Evolutionary conservation across 345 rosid species (phyloP).

Genomic region (Eucalyptus rudis): DNA sequence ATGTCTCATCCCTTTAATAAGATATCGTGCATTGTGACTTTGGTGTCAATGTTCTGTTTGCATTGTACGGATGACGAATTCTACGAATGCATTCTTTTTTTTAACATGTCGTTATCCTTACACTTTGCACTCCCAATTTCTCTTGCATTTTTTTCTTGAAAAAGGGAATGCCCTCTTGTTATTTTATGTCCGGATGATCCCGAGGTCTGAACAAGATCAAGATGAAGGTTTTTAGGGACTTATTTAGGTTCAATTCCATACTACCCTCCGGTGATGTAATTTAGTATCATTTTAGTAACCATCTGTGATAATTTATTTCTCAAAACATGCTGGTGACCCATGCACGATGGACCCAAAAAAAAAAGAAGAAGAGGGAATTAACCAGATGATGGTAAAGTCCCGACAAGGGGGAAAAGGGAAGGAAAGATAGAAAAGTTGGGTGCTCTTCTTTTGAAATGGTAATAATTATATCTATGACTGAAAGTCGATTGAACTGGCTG

Average conservation of each 20-base stretch:
- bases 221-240: too few species aligned
- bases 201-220: too few species aligned
- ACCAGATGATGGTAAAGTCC: neutral
- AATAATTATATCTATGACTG: neutral
- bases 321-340: neutral
- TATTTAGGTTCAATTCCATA: neutral
- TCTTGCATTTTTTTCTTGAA: too few species aligned
- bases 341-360: neutral
- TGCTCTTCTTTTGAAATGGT: neutral
- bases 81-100: rapidly evolving
- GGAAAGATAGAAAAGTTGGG: neutral
- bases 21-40: rapidly evolving
- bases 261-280: neutral
- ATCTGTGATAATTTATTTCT: neutral
- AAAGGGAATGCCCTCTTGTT: too few species aligned
- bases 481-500: neutral
- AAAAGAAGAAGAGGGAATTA: neutral
- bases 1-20: neutral
- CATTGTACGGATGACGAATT: rapidly evolving
- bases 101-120: rapidly evolving
- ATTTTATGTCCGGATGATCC: too few species aligned
- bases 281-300: neutral
- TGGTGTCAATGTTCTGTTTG: neutral
- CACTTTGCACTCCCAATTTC: rapidly evolving
- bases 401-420: neutral